phyloP scores from a whole-genome alignment of 148 eudicot genomes.

The Amaranthus hypochondriacus region DNA sequence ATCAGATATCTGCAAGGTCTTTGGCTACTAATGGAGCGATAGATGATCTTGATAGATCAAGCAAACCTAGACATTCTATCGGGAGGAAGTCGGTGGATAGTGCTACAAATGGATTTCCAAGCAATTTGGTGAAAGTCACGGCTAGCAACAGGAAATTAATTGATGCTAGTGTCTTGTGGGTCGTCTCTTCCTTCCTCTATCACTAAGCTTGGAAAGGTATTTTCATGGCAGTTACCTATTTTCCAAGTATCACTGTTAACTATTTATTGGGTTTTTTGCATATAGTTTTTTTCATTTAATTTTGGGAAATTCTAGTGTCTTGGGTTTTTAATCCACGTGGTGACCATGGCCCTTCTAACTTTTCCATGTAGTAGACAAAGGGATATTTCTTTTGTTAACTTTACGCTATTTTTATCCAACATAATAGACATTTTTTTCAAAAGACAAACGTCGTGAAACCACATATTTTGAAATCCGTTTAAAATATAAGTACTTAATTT shows the following conservation, averaged over 20 bases:
- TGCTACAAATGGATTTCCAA: conserved; percentile 48
- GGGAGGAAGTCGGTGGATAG: conserved; percentile 53
- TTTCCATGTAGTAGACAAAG: no score
- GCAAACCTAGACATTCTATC: conserved; percentile 36
- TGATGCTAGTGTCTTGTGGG: conserved; percentile 75
- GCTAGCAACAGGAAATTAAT: conserved; percentile 46
- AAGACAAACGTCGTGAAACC: no score
- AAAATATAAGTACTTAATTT: no score
- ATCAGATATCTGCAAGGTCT: conserved; percentile 31
- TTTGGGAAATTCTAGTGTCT: not conserved
- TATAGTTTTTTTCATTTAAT: not conserved
- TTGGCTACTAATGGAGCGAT: conserved; percentile 39
- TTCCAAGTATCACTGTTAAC: not conserved
- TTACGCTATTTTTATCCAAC: no score
- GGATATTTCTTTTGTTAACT: no score
- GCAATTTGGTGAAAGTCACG: conserved; percentile 68
- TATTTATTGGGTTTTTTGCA: not conserved
- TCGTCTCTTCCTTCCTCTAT: conserved; percentile 76
- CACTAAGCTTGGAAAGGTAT: conserved; percentile 77
- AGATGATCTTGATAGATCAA: conserved; percentile 37
- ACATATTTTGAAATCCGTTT: no score
- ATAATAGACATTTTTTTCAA: no score
- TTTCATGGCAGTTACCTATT: not conserved
- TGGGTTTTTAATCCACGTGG: no score
- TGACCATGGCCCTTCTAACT: no score